A percentile compares a stretch with the other conserved stretches of the same genome.
These are phyloP conservation scores for Meyerozyma sp. DNA, from an alignment of 1,139 yeast genomes.

Conservation along the genomic window DNA sequence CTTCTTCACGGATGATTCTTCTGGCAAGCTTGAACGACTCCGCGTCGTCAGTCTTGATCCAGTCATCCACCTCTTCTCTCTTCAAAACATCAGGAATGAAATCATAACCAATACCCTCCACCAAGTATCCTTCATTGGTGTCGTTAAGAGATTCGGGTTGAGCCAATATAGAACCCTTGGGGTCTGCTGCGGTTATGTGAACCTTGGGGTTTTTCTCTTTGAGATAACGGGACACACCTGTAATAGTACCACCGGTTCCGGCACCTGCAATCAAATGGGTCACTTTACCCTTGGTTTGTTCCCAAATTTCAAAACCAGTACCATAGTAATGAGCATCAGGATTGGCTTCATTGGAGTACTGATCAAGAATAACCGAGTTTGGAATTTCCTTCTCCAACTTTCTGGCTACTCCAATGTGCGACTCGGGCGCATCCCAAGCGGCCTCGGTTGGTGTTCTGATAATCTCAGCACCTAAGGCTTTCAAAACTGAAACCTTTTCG, in stretches of 20 bases:
- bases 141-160: constrained; percentile 70
- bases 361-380: constrained; percentile 80
- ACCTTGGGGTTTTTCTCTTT: constrained; percentile 66
- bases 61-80: constrained; percentile 61
- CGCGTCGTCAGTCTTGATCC: constrained; percentile 86
- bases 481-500: constrained; percentile 82
- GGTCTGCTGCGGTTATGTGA: constrained; percentile 76
- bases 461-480: constrained; percentile 88
- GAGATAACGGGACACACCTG: constrained; percentile 73
- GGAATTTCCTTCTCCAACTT: constrained; percentile 81
- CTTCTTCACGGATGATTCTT: constrained; percentile 80
- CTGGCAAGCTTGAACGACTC: constrained; percentile 79
- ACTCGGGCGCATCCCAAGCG: constrained; percentile 90
- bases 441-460: constrained; percentile 92
- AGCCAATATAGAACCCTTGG: constrained; percentile 82
- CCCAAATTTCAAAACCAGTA: constrained; percentile 84
- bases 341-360: constrained; percentile 73
- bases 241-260: constrained; percentile 83
- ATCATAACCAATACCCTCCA: constrained; percentile 91
- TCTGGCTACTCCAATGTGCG: constrained; percentile 85
- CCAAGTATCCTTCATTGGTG: constrained; percentile 60
- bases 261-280: constrained; percentile 85
- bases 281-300: constrained; percentile 69
- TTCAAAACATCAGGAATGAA: constrained; percentile 79
- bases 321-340: constrained; percentile 83